Conservation (phyloP, 768 basidiomycete species). For the Psilocybe azurescens region DNA sequence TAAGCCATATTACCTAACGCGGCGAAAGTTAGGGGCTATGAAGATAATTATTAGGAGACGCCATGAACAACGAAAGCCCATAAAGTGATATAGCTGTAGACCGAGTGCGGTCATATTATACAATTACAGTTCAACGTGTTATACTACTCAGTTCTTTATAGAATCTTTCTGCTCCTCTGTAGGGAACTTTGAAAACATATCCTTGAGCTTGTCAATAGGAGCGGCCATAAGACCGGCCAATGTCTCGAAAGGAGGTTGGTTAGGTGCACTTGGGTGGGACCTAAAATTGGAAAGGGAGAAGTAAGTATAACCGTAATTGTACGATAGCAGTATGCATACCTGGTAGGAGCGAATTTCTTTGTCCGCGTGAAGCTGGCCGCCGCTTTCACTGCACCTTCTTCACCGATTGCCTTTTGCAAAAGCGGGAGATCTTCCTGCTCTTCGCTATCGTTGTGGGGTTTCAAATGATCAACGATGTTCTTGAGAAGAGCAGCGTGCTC, state of each 20-base stretch:
- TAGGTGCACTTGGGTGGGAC: constrained; percentile 41
- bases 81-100: no score
- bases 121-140: no score
- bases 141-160: constrained; percentile 9
- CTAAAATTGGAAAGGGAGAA: not conserved
- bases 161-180: constrained; percentile 52
- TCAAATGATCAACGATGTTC: constrained; percentile 51
- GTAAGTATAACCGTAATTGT: not conserved
- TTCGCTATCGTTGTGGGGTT: constrained; percentile 60
- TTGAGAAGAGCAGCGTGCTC: constrained; percentile 50
- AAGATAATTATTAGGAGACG: no score
- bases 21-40: no score
- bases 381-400: constrained; percentile 47
- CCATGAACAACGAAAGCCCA: no score
- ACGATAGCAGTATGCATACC: constrained; percentile 36
- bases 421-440: constrained; percentile 61
- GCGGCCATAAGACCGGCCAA: constrained; percentile 56
- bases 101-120: not conserved
- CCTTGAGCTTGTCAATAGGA: constrained; percentile 65
- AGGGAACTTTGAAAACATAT: constrained; percentile 59
- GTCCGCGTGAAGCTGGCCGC: constrained; percentile 55
- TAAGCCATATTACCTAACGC: no score
- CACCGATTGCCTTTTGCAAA: constrained; percentile 53
- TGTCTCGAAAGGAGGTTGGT: constrained; percentile 67
- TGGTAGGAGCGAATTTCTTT: constrained; percentile 67